Percentiles rank a stretch among this genome's conserved stretches.
Evolutionary conservation across 805 yeast species (phyloP).

Genomic region (Starmerella floricola): DNA sequence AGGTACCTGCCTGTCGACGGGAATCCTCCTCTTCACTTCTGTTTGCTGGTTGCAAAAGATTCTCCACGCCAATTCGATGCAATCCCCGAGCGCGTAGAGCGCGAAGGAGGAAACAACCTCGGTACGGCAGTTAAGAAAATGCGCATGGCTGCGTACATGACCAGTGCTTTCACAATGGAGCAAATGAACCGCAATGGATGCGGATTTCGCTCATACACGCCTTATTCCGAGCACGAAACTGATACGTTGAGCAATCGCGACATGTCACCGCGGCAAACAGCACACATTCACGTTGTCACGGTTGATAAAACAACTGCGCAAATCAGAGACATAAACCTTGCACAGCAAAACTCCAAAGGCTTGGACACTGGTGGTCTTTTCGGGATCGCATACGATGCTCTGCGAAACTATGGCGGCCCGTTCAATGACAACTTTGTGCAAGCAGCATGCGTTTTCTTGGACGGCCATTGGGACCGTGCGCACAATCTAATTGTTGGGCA

Average conservation of each 20-base stretch:
- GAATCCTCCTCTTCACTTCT: conserved; percentile 71
- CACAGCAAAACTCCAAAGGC: conserved; percentile 76
- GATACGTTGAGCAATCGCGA: conserved; percentile 45
- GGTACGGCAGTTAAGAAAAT: conserved; percentile 62
- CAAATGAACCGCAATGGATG: conserved; percentile 72
- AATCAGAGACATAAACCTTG: conserved; percentile 62
- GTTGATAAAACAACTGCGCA: conserved; percentile 57
- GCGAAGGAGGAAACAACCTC: conserved; percentile 48
- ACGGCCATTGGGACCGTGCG: conserved; percentile 66
- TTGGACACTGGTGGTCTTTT: conserved; percentile 63
- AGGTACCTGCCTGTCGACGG: conserved; percentile 45
- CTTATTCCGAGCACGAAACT: conserved; percentile 49
- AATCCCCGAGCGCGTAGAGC: conserved; percentile 33
- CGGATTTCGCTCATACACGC: conserved; percentile 66
- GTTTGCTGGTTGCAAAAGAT: conserved; percentile 64
- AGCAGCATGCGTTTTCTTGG: conserved; percentile 77
- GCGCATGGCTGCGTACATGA: conserved; percentile 70
- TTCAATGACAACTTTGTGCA: conserved; percentile 43
- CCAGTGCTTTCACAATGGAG: conserved; percentile 86
- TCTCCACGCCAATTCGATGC: conserved; percentile 61
- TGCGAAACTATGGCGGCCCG: conserved; percentile 45
- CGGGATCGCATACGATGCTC: conserved; percentile 65
- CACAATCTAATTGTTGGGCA: conserved; percentile 59
- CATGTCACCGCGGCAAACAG: conserved; percentile 37
- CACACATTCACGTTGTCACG: conserved; percentile 67